Percentiles rank a stretch among this genome's conserved stretches.
These are phyloP conservation scores for Yamadazyma ubonensis DNA, from an alignment of 805 yeast genomes.

Conservation along the genomic window DNA sequence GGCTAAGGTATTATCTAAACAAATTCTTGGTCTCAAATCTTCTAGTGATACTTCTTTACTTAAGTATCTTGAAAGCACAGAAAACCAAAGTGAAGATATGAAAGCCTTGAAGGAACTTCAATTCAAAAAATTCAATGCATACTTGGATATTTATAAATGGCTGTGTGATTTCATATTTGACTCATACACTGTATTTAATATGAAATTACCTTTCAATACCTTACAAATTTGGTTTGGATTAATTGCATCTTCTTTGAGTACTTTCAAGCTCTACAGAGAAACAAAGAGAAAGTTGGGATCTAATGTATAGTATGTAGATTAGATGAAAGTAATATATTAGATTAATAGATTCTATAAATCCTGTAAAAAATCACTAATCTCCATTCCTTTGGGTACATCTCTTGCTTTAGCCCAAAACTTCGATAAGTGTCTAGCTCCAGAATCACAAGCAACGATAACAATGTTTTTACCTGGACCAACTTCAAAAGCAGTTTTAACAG, in stretches of 20 bases:
- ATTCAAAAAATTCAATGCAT: slow-evolving; percentile 36
- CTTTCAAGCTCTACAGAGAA: slow-evolving; percentile 39
- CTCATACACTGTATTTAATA: slow-evolving; percentile 39
- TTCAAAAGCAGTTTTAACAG: slow-evolving; percentile 52
- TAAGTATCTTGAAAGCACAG: slow-evolving; percentile 12
- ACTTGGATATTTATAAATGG: slow-evolving; percentile 39
- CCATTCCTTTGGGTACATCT: slow-evolving; percentile 25
- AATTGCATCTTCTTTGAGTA: slow-evolving; percentile 38
- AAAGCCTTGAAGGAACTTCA: slow-evolving; percentile 31
- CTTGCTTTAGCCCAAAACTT: slow-evolving; percentile 85
- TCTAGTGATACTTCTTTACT: slow-evolving; percentile 10
- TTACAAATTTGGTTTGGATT: slow-evolving; percentile 48
- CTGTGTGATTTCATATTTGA: slow-evolving; percentile 41
- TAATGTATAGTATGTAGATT: background rate
- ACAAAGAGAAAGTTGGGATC: slow-evolving; percentile 18
- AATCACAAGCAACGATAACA: slow-evolving; percentile 87
- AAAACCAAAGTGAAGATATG: slow-evolving; percentile 17
- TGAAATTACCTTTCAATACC: slow-evolving; percentile 37
- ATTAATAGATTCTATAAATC: background rate
- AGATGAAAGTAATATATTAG: slow-evolving; percentile 1
- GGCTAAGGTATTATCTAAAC: slow-evolving; percentile 46
- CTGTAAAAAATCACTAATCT: background rate
- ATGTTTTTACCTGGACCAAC: slow-evolving; percentile 60
- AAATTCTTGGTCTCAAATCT: slow-evolving; percentile 27
- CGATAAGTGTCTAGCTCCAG: slow-evolving; percentile 85